phyloP scores from a whole-genome alignment of 352 stramenopile genomes.

The Globisporangium heterothallicum region DNA sequence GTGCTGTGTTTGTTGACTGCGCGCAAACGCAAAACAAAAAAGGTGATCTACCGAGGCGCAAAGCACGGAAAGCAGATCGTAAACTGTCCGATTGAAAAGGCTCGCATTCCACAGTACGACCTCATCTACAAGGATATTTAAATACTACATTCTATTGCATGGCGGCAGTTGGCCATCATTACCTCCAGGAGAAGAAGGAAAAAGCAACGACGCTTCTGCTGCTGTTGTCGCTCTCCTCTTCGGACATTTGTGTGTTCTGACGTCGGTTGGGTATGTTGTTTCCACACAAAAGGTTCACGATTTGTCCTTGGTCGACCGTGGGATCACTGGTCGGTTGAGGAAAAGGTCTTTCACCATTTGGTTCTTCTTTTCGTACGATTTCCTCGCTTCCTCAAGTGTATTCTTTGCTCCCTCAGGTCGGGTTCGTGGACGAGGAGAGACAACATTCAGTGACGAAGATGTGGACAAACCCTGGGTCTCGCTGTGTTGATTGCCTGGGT shows the following conservation, averaged over 20 bases:
- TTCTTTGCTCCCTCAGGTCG: slow-evolving; percentile 11
- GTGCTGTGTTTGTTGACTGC: no score
- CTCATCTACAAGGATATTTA: slow-evolving; percentile 84
- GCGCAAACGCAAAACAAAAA: background rate
- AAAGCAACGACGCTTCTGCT: background rate
- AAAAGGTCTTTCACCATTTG: slow-evolving; percentile 58
- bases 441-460: background rate
- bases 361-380: slow-evolving; percentile 50
- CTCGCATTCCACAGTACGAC: slow-evolving; percentile 73
- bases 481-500: slow-evolving; percentile 13
- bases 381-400: slow-evolving; percentile 23
- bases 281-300: no score
- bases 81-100: slow-evolving; percentile 69
- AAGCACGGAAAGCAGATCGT: slow-evolving; percentile 80
- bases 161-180: no score
- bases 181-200: no score
- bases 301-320: slow-evolving; percentile 25
- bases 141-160: background rate
- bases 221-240: no score
- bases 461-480: background rate
- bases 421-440: slow-evolving; percentile 2
- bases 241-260: no score
- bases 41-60: slow-evolving; percentile 82
- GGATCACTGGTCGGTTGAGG: slow-evolving; percentile 33
- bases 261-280: no score